Conservation (phyloP, 805 yeast genomes). For the Yarrowia keelungensis region DNA sequence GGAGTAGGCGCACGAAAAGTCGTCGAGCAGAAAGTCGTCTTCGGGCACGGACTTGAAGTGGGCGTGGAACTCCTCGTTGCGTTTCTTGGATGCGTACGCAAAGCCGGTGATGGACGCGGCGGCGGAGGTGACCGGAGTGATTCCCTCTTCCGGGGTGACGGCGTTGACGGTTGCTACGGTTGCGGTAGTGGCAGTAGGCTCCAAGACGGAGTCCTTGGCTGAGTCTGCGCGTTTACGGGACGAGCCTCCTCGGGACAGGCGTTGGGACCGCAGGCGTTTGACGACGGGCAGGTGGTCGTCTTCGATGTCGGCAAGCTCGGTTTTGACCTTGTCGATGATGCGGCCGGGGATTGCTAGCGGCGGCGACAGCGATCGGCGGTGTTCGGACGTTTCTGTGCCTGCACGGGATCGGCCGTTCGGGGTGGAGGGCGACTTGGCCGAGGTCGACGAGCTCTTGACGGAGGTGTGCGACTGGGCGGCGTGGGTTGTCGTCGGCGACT, state of each 20-base stretch:
- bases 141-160: background rate
- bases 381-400: constrained; percentile 6
- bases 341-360: constrained; percentile 11
- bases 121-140: constrained; percentile 19
- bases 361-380: constrained; percentile 28
- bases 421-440: constrained; percentile 3
- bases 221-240: constrained; percentile 24
- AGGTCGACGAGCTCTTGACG: background rate
- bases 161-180: background rate
- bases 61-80: constrained; percentile 79
- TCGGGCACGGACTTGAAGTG: constrained; percentile 71
- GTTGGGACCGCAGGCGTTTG: constrained; percentile 12
- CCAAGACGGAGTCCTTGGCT: background rate
- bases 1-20: constrained; percentile 87
- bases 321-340: constrained; percentile 33
- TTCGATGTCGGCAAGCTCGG: constrained; percentile 17
- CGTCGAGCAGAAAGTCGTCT: constrained; percentile 79
- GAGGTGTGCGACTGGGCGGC: constrained; percentile 2
- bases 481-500: background rate
- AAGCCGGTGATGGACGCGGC: constrained; percentile 37
- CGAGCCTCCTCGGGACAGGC: constrained; percentile 5
- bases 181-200: constrained; percentile 10
- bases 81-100: constrained; percentile 47
- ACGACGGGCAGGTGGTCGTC: constrained; percentile 31
- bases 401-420: constrained; percentile 27